Conservation (phyloP, 2,329 filamentous ascomycete genomes). For the Colletotrichum aenigma region DNA sequence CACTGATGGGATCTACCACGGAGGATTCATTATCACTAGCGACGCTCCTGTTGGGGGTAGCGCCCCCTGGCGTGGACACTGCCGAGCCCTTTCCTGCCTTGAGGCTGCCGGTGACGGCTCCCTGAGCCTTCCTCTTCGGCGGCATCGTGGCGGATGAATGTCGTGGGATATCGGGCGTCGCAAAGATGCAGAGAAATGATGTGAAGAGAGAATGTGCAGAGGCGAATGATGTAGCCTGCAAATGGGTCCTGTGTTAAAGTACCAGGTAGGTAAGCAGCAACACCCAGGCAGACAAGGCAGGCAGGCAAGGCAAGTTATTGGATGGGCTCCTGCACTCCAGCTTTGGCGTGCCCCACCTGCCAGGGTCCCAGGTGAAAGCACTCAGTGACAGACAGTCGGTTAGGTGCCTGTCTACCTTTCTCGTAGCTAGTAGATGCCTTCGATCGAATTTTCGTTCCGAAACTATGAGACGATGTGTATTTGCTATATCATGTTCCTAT, state of each 20-base stretch:
- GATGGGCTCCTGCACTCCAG: background rate
- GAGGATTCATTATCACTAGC: slow-evolving; percentile 57
- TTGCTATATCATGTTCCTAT: background rate
- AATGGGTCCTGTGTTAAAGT: background rate
- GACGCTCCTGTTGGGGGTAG: slow-evolving; percentile 61
- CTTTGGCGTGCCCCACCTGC: background rate
- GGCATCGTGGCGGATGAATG: slow-evolving; percentile 56
- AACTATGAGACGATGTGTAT: background rate
- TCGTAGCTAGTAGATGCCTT: background rate
- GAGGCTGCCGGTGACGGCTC: slow-evolving; percentile 48
- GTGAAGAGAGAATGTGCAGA: background rate
- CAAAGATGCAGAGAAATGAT: background rate
- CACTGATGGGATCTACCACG: slow-evolving; percentile 25
- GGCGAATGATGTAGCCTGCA: slow-evolving; percentile 10
- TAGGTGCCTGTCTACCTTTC: background rate
- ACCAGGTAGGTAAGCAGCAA: background rate
- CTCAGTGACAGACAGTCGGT: background rate
- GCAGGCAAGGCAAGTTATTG: background rate
- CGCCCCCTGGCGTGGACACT: slow-evolving; percentile 64
- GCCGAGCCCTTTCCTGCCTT: slow-evolving; percentile 63
- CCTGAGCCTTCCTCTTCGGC: slow-evolving; percentile 70
- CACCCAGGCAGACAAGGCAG: background rate
- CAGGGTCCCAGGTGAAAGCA: background rate
- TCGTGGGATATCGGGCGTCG: background rate
- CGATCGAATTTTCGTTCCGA: background rate